Conservation (phyloP, 2,329 filamentous ascomycete species). For the Cladosporium austrohemisphaericum region DNA sequence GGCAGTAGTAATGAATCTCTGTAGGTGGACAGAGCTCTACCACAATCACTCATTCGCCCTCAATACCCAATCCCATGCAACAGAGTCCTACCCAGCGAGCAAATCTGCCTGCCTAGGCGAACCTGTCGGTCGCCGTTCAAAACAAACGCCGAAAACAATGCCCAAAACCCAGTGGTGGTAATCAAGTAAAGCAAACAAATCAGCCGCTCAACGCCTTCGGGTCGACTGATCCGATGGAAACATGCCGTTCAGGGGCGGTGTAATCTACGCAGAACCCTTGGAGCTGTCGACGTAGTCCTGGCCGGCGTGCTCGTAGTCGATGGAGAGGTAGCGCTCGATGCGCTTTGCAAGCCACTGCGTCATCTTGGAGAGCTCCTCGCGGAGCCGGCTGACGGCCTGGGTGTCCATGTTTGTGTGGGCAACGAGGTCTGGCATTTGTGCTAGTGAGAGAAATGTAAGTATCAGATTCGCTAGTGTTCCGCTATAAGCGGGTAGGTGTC, state of each 20-base stretch:
- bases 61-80: too few relatives aligned
- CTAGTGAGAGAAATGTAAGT: conserved; percentile 47
- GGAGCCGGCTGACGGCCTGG: conserved; percentile 80
- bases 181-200: too few relatives aligned
- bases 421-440: conserved; percentile 85
- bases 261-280: conserved; percentile 16
- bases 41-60: too few relatives aligned
- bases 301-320: conserved; percentile 68
- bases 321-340: conserved; percentile 71
- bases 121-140: conserved; percentile 5
- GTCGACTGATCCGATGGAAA: too few relatives aligned
- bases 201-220: too few relatives aligned
- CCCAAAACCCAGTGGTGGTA: too few relatives aligned
- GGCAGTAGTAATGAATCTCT: too few relatives aligned
- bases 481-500: conserved; percentile 23
- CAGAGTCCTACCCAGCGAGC: too few relatives aligned
- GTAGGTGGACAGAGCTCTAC: too few relatives aligned
- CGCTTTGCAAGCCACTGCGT: conserved; percentile 79
- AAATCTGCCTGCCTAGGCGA: not conserved
- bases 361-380: conserved; percentile 84
- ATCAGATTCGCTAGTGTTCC: not conserved
- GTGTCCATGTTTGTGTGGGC: conserved; percentile 98
- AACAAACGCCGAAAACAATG: not conserved
- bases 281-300: conserved; percentile 62
- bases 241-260: too few relatives aligned